These are phyloP conservation scores for Pseudohalonectria lignicola DNA, from an alignment of 2,329 filamentous ascomycete genomes.

Conservation along the genomic window DNA sequence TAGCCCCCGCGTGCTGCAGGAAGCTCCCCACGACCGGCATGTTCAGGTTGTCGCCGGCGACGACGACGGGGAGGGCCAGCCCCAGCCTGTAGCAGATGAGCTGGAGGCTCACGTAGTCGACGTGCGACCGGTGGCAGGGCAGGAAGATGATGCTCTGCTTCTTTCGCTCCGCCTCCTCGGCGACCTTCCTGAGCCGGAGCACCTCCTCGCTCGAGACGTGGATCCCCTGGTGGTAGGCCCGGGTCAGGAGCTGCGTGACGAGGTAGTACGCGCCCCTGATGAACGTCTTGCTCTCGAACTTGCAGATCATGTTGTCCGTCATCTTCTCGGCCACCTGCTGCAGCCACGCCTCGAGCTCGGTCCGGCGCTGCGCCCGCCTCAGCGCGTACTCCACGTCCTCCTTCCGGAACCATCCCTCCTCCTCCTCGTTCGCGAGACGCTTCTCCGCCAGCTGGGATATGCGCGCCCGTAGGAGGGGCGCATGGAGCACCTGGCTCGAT, in stretches of 20 bases:
- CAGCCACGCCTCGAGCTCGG: conserved; percentile 61
- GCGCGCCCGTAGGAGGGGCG: conserved; percentile 61
- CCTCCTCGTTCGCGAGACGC: conserved; percentile 64
- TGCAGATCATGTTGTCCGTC: conserved; percentile 96
- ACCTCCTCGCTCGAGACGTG: conserved; percentile 95
- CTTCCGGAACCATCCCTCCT: conserved; percentile 55
- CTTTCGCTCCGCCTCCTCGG: conserved; percentile 69
- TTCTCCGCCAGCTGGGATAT: conserved; percentile 67
- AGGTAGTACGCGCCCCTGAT: conserved; percentile 90
- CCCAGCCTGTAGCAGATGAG: conserved; percentile 92
- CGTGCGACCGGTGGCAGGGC: conserved; percentile 87
- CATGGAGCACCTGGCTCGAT: conserved; percentile 65
- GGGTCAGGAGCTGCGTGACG: conserved; percentile 73
- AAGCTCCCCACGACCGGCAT: conserved; percentile 85
- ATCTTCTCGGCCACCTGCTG: conserved; percentile 74
- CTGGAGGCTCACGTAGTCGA: conserved; percentile 92
- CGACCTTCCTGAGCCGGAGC: conserved; percentile 67
- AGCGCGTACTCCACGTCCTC: conserved; percentile 41
- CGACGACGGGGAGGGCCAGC: conserved; percentile 78
- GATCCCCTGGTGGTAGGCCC: conserved; percentile 94
- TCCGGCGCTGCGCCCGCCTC: conserved; percentile 42
- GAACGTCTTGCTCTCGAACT: conserved; percentile 91
- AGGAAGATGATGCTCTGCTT: conserved; percentile 95
- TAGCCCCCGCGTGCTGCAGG: conserved; percentile 88
- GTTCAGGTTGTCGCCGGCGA: conserved; percentile 93